phyloP scores from a whole-genome alignment of 306 rosid genomes.

The Cicer cuneatum region DNA sequence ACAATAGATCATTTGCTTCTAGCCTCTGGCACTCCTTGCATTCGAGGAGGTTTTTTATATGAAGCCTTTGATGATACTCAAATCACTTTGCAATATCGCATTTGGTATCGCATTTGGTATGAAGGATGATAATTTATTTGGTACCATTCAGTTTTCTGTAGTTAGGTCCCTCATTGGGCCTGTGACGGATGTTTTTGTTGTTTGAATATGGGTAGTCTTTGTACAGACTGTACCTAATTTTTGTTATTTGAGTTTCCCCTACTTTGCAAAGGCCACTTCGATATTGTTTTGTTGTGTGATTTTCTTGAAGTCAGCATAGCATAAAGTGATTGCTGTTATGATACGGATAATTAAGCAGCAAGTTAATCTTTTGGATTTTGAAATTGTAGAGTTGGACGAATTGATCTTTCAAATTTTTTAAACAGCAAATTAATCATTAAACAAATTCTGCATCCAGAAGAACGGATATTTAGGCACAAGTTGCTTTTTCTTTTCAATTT shows the following conservation, averaged over 20 bases:
- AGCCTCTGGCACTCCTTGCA: constrained; percentile 32
- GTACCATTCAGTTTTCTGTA: background rate
- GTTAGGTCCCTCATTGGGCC: constrained; percentile 28
- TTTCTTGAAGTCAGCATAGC: constrained; percentile 20
- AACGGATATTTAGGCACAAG: too few species aligned
- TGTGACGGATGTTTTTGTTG: constrained; percentile 35
- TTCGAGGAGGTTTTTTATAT: constrained; percentile 36
- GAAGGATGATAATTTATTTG: constrained; percentile 27
- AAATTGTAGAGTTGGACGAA: too few species aligned
- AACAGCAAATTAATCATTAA: too few species aligned
- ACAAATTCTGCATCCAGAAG: too few species aligned
- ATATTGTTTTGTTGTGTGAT: constrained; percentile 33
- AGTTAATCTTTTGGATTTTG: too few species aligned
- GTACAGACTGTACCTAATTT: constrained; percentile 28
- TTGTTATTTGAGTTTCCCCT: constrained; percentile 40
- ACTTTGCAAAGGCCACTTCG: constrained; percentile 13
- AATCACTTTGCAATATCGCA: constrained; percentile 35
- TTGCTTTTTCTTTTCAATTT: too few species aligned
- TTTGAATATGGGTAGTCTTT: constrained; percentile 27
- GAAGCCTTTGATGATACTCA: constrained; percentile 46
- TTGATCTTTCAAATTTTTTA: too few species aligned
- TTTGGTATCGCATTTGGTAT: constrained; percentile 9
- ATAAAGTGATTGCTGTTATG: background rate
- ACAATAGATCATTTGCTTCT: constrained; percentile 36
- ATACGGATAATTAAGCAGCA: background rate